phyloP scores from a whole-genome alignment of 371 early-diverging fungal genomes.

The Capillidium heterosporum region DNA sequence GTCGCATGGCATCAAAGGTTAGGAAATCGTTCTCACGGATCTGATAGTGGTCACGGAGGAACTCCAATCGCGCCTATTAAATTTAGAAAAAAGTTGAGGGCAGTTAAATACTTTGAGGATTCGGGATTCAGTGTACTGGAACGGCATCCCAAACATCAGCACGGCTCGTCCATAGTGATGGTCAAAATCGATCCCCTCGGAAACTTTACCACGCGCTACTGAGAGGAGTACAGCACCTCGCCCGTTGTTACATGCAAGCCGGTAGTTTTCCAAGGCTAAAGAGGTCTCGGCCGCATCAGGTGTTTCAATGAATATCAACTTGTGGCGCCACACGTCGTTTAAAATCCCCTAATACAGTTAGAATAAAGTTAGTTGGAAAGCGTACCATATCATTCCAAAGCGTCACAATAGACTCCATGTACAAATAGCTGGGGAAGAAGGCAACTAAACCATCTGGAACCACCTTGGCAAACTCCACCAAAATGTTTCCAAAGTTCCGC shows the following conservation, averaged over 20 bases:
- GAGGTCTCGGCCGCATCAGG: slow-evolving; percentile 98
- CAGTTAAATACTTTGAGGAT: slow-evolving; percentile 49
- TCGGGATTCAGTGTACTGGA: slow-evolving; percentile 96
- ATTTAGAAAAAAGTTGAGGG: neutral
- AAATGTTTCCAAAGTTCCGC: slow-evolving; percentile 95
- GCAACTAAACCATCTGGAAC: slow-evolving; percentile 98
- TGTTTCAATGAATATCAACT: slow-evolving; percentile 98
- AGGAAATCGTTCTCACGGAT: slow-evolving; percentile 98
- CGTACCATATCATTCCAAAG: slow-evolving; percentile 91
- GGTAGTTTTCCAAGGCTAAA: slow-evolving; percentile 88
- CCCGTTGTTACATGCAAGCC: slow-evolving; percentile 94
- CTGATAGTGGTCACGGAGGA: slow-evolving; percentile 76
- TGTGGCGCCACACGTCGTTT: slow-evolving; percentile 88
- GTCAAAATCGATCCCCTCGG: slow-evolving; percentile 99
- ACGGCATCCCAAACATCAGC: slow-evolving; percentile 98
- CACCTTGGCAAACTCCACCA: slow-evolving; percentile 84
- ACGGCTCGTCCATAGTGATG: slow-evolving; percentile 98
- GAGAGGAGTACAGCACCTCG: slow-evolving; percentile 96
- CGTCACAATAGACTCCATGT: slow-evolving; percentile 98
- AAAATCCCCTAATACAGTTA: slow-evolving; percentile 48
- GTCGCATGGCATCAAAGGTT: slow-evolving; percentile 98
- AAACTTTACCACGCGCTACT: slow-evolving; percentile 99
- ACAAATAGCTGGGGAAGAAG: slow-evolving; percentile 98
- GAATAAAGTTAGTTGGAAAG: slow-evolving; percentile 5
- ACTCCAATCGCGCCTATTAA: slow-evolving; percentile 78